These are phyloP conservation scores for Yarrowia deformans DNA, from an alignment of 805 yeast species.

Conservation along the genomic window DNA sequence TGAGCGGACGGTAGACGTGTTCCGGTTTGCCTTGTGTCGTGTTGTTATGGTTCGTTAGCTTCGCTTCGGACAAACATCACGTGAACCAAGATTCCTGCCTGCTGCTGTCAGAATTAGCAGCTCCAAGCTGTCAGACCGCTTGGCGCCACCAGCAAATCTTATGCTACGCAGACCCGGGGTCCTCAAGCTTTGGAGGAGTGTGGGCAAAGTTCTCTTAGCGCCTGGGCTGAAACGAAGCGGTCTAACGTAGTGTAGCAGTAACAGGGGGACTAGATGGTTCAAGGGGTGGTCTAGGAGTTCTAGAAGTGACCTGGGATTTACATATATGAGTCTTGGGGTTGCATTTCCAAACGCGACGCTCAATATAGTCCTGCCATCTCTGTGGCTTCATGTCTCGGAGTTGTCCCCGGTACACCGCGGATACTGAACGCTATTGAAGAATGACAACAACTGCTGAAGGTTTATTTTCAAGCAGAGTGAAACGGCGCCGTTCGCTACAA, in stretches of 20 bases:
- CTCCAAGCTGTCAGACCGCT: conserved; percentile 1
- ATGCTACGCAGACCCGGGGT: background rate
- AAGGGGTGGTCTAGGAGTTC: no score
- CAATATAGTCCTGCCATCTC: no score
- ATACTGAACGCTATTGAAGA: background rate
- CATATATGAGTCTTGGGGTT: no score
- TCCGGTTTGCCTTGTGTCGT: background rate
- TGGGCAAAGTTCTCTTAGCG: background rate
- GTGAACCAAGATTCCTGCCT: background rate
- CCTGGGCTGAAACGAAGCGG: background rate
- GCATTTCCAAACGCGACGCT: no score
- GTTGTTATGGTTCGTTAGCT: background rate
- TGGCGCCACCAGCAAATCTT: conserved; percentile 6
- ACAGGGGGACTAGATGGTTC: no score
- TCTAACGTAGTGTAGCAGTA: no score
- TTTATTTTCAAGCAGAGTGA: background rate
- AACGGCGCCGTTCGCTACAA: background rate
- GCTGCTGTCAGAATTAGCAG: background rate
- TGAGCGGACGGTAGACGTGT: no score
- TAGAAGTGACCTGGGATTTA: no score
- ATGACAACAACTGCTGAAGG: conserved; percentile 1
- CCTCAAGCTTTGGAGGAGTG: no score
- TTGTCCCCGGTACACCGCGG: no score
- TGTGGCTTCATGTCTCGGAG: background rate
- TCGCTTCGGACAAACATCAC: background rate